Base-by-base conservation (phyloP, 495 filamentous ascomycete species). In the Hypomontagnella monticulosa region DNA sequence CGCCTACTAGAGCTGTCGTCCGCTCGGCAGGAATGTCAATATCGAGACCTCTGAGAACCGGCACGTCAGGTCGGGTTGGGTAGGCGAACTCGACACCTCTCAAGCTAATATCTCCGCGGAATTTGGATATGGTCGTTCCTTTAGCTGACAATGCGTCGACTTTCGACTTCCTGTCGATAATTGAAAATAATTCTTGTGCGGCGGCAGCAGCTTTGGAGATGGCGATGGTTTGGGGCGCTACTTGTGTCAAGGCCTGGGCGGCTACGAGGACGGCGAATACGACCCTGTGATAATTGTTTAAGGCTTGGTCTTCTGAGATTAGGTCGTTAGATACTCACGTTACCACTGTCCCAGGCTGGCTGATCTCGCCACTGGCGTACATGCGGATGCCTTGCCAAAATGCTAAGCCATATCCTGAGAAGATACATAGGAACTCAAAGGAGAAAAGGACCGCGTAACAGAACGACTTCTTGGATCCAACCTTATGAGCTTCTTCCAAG, bases 1-100 rank as follows among this genome's bases (percentile, higher is more conserved):
- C 82, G 10, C 91, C 87, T 32, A 92, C 88, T 50, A 95, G 75
- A 4, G 91, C 90, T 38, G 89, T 88, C 12, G 88, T 87, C 71
- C 92, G 89, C 10, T 91, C 91, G 10, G 90, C 84, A 15, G 86
- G 84, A 14, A 88, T 79, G 2, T 55, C 65, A 3, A 87, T 50
- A 23, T 66, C 73, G 40, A 87, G 70, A 16, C 80, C 61, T 20
- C 75, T 64, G 0, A 80, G 55, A 3, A 87, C 80, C 9, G 72
- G 79, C 15, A 82, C 73, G 38, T 84, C 79, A 0, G 84, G 80
- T n/a, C 87, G 71, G 10, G 82, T 81, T 1, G 87, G 86, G 70
- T 89, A 90, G 8, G 78, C 68, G 54, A 88, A 87, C 0, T 57
- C 69, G 0, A 88, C 75, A 44, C 82, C 63, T 9, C 75, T 40